Evolutionary conservation across 352 stramenopile genomes (phyloP).

Genomic region (Phytophthora pseudosyringae): DNA sequence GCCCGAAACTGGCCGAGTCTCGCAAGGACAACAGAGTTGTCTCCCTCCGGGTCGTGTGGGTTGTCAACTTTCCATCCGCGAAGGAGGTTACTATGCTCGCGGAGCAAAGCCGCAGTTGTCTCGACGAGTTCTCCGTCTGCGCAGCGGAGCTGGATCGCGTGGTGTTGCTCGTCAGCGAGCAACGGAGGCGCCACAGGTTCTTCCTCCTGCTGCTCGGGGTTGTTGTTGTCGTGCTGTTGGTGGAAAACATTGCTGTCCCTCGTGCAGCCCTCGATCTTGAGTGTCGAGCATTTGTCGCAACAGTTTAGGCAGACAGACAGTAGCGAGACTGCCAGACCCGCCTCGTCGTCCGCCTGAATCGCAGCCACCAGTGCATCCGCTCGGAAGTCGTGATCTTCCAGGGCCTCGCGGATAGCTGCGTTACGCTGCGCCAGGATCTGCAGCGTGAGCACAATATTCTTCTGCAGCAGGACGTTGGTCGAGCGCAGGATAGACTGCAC

Average conservation of each 20-base stretch:
- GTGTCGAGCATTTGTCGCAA: constrained; percentile 44
- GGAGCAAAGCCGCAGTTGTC: constrained; percentile 6
- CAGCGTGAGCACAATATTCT: constrained; percentile 51
- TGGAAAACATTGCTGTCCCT: constrained; percentile 8
- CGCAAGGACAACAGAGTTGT: background rate
- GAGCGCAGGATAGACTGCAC: constrained; percentile 39
- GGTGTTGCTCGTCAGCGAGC: constrained; percentile 11
- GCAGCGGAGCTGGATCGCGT: constrained; percentile 24
- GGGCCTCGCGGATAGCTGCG: constrained; percentile 20
- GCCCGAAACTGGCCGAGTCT: constrained; percentile 10
- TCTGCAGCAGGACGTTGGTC: constrained; percentile 48
- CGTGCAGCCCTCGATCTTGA: constrained; percentile 41
- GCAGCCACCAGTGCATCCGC: constrained; percentile 29
- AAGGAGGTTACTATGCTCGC: constrained; percentile 30
- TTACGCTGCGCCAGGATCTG: constrained; percentile 45
- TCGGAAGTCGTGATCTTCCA: constrained; percentile 29
- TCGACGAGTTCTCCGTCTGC: constrained; percentile 22
- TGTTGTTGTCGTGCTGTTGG: background rate
- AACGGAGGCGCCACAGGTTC: background rate
- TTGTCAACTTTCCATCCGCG: constrained; percentile 8
- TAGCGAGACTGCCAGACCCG: constrained; percentile 31
- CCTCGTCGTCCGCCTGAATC: constrained; percentile 27
- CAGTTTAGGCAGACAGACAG: constrained; percentile 32
- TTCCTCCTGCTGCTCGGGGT: constrained; percentile 12
- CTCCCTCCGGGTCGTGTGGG: constrained; percentile 1